These are phyloP conservation scores for Amylostereum chailletii DNA, from an alignment of 1,284 basidiomycete species.

Conservation along the genomic window DNA sequence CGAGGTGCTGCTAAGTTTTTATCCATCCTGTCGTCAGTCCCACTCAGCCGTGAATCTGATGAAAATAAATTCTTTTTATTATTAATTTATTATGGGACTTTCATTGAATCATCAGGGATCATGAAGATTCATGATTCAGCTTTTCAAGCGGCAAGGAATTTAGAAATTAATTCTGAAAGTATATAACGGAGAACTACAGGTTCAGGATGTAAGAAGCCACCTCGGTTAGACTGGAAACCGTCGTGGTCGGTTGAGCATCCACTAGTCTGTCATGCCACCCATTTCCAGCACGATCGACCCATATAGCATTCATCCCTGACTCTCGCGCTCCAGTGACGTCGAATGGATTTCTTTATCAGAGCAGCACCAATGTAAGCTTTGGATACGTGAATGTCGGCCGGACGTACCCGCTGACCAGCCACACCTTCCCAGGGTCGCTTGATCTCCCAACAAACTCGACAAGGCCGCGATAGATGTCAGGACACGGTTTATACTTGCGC, in stretches of 20 bases:
- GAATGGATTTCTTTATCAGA: constrained; percentile 22
- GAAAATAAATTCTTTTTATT: no score
- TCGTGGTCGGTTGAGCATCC: constrained; percentile 11
- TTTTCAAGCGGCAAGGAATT: no score
- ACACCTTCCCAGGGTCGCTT: constrained; percentile 14
- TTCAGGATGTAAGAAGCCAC: constrained; percentile 2
- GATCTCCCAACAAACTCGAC: constrained; percentile 13
- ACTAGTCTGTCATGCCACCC: constrained; percentile 22
- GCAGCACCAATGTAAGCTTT: not conserved
- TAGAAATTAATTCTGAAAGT: no score
- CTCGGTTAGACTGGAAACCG: constrained; percentile 15
- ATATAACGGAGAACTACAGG: no score
- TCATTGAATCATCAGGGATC: no score
- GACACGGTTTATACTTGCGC: constrained; percentile 20
- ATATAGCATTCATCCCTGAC: constrained; percentile 21
- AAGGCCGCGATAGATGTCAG: constrained; percentile 19
- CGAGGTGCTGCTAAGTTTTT: no score
- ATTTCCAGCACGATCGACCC: constrained; percentile 20
- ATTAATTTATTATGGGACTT: no score
- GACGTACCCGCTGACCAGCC: constrained; percentile 24
- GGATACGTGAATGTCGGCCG: not conserved
- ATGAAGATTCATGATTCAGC: no score
- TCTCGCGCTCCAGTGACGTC: constrained; percentile 24
- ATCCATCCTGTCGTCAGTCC: no score
- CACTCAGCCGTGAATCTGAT: no score